These are phyloP conservation scores for Komagataea norvegica DNA, from an alignment of 1,139 yeast species.

Conservation along the genomic window DNA sequence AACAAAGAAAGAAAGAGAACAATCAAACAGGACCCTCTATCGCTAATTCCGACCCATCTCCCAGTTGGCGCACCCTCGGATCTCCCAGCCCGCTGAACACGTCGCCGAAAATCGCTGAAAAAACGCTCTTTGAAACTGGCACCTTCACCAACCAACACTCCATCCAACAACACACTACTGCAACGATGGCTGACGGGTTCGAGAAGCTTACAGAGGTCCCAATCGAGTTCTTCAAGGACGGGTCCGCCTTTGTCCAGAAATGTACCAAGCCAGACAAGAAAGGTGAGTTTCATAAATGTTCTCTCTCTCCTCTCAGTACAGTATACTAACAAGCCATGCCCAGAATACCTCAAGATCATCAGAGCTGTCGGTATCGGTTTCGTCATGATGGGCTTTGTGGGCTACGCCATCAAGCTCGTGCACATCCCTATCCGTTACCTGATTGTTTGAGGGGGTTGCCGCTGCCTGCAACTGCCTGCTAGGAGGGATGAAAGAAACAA, in stretches of 20 bases:
- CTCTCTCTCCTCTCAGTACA: not conserved
- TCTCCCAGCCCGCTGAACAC: no score
- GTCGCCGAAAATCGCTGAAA: not conserved
- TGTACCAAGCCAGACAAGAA: conserved; percentile 90
- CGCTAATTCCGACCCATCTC: not conserved
- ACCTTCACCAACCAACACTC: not conserved
- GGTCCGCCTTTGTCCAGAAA: conserved; percentile 78
- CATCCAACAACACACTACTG: conserved; percentile 12
- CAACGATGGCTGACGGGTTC: conserved; percentile 58
- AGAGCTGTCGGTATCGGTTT: conserved; percentile 97
- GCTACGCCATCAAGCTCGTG: conserved; percentile 81
- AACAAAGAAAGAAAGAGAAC: no score
- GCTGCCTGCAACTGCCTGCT: conserved; percentile 9
- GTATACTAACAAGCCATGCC: conserved; percentile 21
- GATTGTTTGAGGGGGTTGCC: conserved; percentile 56
- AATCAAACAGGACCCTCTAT: no score
- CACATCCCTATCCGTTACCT: conserved; percentile 97
- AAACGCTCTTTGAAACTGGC: not conserved
- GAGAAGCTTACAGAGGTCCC: conserved; percentile 89
- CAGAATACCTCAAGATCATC: conserved; percentile 78
- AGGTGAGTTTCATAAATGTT: conserved; percentile 27
- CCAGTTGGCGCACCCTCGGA: no score
- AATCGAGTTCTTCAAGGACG: conserved; percentile 85
- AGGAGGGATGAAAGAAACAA: not conserved
- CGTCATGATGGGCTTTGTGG: conserved; percentile 96